A percentile compares a stretch with the other conserved stretches of the same genome.
Evolutionary conservation across 306 rosid species (phyloP).

Genomic region (Cicer yamashitae): DNA sequence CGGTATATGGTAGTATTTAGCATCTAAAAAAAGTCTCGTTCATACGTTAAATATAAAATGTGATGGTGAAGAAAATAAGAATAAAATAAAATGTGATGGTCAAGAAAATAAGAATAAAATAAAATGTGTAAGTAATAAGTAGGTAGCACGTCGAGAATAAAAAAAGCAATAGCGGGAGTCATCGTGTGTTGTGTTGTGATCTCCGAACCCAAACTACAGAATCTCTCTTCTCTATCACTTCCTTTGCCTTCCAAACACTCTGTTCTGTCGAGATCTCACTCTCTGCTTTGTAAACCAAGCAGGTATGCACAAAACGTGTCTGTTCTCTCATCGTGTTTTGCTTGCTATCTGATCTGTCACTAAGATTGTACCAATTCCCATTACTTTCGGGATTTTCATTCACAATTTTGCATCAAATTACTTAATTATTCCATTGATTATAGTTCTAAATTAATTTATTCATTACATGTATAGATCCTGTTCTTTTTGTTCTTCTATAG

Average conservation of each 20-base stretch:
- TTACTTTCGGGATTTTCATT: constrained; percentile 27
- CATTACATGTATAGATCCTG: constrained; percentile 33
- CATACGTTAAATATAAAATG: too few relatives aligned
- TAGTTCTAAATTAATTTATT: constrained; percentile 23
- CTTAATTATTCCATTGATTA: background rate
- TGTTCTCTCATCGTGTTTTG: background rate
- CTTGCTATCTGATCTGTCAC: constrained; percentile 53
- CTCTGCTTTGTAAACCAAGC: background rate
- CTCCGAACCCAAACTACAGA: constrained; percentile 46
- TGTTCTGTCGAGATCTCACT: constrained; percentile 21
- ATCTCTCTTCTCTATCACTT: constrained; percentile 51
- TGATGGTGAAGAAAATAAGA: too few relatives aligned
- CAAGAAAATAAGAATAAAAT: background rate
- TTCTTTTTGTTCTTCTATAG: background rate
- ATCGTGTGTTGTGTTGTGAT: constrained; percentile 48
- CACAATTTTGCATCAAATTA: constrained; percentile 25
- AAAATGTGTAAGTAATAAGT: constrained; percentile 3
- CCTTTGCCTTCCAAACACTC: constrained; percentile 22
- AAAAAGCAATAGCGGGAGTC: constrained; percentile 41
- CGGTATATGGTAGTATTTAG: too few relatives aligned
- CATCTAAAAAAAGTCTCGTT: too few relatives aligned
- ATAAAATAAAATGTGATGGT: too few relatives aligned
- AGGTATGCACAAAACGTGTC: background rate
- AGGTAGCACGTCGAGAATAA: constrained; percentile 8
- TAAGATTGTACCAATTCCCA: constrained; percentile 27